phyloP scores from a whole-genome alignment of 1,284 basidiomycete species.

The Exobasidium cylindrosporum region DNA sequence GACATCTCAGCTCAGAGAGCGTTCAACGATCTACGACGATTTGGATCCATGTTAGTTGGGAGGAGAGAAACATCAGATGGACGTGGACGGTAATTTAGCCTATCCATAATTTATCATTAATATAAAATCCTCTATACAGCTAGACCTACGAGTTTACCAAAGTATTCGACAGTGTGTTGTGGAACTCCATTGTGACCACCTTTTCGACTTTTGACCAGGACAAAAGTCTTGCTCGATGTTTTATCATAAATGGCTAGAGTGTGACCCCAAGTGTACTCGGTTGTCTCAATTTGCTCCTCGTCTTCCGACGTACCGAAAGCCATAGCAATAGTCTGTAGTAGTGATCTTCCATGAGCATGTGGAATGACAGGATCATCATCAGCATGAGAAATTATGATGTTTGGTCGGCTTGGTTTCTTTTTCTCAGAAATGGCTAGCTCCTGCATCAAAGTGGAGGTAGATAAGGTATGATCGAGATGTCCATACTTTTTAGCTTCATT shows the following conservation, averaged over 20 bases:
- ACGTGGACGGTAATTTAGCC: neutral
- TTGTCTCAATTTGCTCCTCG: neutral
- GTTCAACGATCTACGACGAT: slow-evolving; percentile 8
- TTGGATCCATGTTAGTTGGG: slow-evolving; percentile 10
- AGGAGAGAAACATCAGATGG: slow-evolving; percentile 4
- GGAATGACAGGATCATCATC: slow-evolving; percentile 79
- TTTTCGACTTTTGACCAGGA: slow-evolving; percentile 9
- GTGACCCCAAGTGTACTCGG: neutral
- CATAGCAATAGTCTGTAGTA: slow-evolving; percentile 22
- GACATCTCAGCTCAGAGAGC: slow-evolving; percentile 2
- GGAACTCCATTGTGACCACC: slow-evolving; percentile 11
- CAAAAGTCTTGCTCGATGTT: neutral
- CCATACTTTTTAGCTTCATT: neutral
- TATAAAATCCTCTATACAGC: neutral
- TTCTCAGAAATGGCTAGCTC: neutral
- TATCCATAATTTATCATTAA: neutral
- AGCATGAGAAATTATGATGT: slow-evolving; percentile 75
- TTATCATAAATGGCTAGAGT: neutral
- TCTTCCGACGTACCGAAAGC: neutral
- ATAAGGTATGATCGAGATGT: neutral
- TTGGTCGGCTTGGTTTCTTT: slow-evolving; percentile 57
- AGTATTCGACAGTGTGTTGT: neutral
- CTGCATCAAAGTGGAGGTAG: neutral
- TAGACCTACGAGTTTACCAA: neutral
- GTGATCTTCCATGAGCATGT: slow-evolving; percentile 62